phyloP scores from a whole-genome alignment of 2,329 filamentous ascomycete genomes.

The Microsporum canis region DNA sequence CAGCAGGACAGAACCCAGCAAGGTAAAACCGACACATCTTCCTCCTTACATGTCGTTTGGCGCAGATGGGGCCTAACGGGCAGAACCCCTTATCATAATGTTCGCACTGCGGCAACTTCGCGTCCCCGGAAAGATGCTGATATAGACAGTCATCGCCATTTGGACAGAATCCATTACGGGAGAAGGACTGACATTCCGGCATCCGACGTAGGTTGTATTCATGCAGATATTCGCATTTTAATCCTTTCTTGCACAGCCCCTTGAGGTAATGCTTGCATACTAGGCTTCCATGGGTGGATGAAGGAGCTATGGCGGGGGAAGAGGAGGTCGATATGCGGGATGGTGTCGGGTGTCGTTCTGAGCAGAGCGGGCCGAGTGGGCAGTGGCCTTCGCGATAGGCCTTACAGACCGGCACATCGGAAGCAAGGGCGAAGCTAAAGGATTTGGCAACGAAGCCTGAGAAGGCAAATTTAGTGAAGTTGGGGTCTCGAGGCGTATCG shows the following conservation, averaged over 20 bases:
- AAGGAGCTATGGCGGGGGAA: conserved; percentile 32
- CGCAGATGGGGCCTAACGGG: conserved; percentile 73
- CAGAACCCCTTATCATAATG: conserved; percentile 95
- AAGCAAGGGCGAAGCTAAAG: conserved; percentile 72
- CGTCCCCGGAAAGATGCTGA: conserved; percentile 75
- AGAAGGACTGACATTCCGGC: conserved; percentile 96
- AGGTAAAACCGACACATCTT: conserved; percentile 75
- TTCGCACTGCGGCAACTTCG: conserved; percentile 67
- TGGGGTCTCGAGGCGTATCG: conserved; percentile 26
- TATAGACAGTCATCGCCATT: conserved; percentile 96
- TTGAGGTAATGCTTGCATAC: conserved; percentile 99
- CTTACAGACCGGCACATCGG: conserved; percentile 70
- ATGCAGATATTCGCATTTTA: conserved; percentile 93
- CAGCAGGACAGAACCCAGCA: conserved; percentile 89
- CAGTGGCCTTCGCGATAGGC: conserved; percentile 79
- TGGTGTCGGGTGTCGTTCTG: conserved; percentile 62
- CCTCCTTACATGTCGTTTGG: conserved; percentile 77
- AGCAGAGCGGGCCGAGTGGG: conserved; percentile 69
- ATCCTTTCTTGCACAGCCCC: conserved; percentile 93
- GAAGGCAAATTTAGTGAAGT: conserved; percentile 65
- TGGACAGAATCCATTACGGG: conserved; percentile 84
- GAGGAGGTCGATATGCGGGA: conserved; percentile 34
- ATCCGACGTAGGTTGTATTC: conserved; percentile 97
- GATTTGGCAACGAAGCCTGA: conserved; percentile 71
- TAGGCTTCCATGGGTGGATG: conserved; percentile 43